A percentile compares a stretch with the other conserved stretches of the same genome.
Conservation (phyloP, 2,329 filamentous ascomycete species). For the Bipolaris zeicola region DNA sequence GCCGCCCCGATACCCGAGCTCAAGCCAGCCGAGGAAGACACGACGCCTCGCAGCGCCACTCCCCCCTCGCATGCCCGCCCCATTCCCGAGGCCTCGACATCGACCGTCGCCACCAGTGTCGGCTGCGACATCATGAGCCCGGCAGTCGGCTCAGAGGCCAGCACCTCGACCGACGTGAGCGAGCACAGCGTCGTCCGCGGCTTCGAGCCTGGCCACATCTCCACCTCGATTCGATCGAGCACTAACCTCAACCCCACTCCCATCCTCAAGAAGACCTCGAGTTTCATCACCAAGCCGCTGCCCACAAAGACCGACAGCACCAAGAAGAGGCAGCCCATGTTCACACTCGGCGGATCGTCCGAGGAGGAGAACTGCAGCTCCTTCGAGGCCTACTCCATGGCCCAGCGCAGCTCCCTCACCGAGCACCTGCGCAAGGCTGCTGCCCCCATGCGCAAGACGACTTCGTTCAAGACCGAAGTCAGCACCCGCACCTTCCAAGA, state of each 20-base stretch:
- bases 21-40: constrained; percentile 15
- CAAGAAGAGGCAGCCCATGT: constrained; percentile 73
- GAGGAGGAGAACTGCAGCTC: constrained; percentile 85
- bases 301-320: constrained; percentile 43
- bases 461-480: constrained; percentile 81
- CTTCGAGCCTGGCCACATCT: constrained; percentile 78
- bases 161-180: constrained; percentile 65
- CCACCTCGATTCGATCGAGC: constrained; percentile 69
- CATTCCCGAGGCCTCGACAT: constrained; percentile 65
- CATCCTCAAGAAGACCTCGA: constrained; percentile 62
- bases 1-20: constrained; percentile 24
- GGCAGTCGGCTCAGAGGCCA: constrained; percentile 62
- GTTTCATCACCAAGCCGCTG: constrained; percentile 36
- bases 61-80: constrained; percentile 49
- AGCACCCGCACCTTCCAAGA: constrained; percentile 69
- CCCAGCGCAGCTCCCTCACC: constrained; percentile 60
- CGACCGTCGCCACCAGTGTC: constrained; percentile 58
- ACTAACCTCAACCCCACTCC: constrained; percentile 63
- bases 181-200: constrained; percentile 79
- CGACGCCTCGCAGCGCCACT: constrained; percentile 51
- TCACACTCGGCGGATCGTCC: constrained; percentile 78
- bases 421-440: constrained; percentile 57
- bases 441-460: constrained; percentile 69
- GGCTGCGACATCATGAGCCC: constrained; percentile 49
- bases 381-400: constrained; percentile 61